phyloP scores from a whole-genome alignment of 148 eudicot genomes.

The Vaccinium corymbosum region DNA sequence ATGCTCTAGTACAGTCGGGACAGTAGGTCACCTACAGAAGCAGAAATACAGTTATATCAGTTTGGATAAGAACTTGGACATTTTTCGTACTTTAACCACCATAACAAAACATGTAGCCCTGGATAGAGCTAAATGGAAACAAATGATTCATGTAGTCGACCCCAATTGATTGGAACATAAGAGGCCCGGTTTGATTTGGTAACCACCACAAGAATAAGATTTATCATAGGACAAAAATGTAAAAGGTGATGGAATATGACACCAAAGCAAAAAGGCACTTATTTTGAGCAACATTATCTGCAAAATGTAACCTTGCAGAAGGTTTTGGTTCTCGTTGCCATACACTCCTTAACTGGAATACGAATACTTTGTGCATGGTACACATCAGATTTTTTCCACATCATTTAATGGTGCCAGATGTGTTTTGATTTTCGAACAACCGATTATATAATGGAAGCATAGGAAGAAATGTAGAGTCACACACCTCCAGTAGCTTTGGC shows the following conservation, averaged over 20 bases:
- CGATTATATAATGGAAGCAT: background rate
- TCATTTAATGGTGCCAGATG: background rate
- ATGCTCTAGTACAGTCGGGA: constrained; percentile 88
- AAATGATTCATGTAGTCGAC: too few relatives aligned
- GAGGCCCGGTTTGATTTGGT: too few relatives aligned
- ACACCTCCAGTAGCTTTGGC: constrained; percentile 91
- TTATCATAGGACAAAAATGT: background rate
- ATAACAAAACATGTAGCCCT: background rate
- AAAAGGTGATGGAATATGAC: background rate
- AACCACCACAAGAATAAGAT: too few relatives aligned
- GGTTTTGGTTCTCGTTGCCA: background rate
- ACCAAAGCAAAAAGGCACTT: background rate
- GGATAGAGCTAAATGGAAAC: too few relatives aligned
- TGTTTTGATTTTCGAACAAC: background rate
- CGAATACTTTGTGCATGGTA: background rate
- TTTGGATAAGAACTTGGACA: background rate
- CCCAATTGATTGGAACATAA: too few relatives aligned
- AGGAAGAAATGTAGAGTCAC: constrained; percentile 6
- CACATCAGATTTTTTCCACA: background rate
- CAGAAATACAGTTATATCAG: background rate
- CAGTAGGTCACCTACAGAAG: constrained; percentile 79
- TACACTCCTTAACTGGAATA: background rate
- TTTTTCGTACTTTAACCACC: background rate
- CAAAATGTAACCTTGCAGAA: background rate
- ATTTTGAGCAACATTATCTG: background rate